Evolutionary conservation across 1,284 basidiomycete genomes (phyloP), one percentile per base, ranked within the genome.

Genomic region (Heterobasidion parviporum): DNA sequence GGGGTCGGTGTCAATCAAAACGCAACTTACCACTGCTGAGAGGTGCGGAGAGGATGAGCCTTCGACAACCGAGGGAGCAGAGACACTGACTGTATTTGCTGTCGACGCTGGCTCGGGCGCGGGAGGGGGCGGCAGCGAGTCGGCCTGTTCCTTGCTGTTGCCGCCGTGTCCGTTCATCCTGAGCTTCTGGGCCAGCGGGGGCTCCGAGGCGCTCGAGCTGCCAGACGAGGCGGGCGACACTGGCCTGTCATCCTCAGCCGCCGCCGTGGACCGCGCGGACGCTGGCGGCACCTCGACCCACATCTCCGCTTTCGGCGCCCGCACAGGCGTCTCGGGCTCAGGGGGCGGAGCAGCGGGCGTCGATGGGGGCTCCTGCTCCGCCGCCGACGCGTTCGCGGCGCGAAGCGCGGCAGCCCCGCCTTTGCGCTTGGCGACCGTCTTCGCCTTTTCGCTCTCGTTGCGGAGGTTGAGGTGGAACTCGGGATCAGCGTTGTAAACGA

Each of bases 401-500:
- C 60, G 60, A 9, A 60, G 56, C 12, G 64, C 62, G 8, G 66
- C 60, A 20, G 66, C 67, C 2, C 69, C 69, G 1, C 79, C 79
- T 34, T 79, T 79, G 59, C 79, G 77, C 65, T 83, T 83, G 64
- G 79, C 82, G 26, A 49, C 55, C 41, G 55, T 59, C 57, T 61
- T 80, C 15, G 74, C 73, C 54, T 73, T 62, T 50, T 89, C 87
- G 1, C 72, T 71, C 49, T 87, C 82, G 52, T 74, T 75, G 62
- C 75, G 77, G 54, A 82, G 65, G 38, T 78, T 78, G 36, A 74
- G 71, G 65, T 94, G 91, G 65, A 78, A 85, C 47, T 84, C 82
- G 1, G 81, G 79, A 65, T 87, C 83, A 0, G 85, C 74, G 59
- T 84, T 89, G 65, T 92, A 93, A 63, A 85, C 80, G 49, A 89